These are phyloP conservation scores for Xylariomycetidae sp. DNA, from an alignment of 2,329 filamentous ascomycete species.

Conservation along the genomic window DNA sequence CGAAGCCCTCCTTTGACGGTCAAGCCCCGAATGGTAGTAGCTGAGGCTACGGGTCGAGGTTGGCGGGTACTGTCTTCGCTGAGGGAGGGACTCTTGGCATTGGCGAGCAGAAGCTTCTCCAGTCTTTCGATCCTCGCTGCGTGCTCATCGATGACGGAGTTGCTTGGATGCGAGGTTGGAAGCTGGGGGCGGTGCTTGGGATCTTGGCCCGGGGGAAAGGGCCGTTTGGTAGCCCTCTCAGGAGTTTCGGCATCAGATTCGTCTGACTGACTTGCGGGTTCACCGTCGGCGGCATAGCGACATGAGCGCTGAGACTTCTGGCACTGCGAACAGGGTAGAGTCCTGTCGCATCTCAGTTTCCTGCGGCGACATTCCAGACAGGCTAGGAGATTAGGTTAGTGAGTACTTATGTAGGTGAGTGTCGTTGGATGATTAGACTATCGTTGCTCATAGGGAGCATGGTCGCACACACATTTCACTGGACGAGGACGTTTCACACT, in stretches of 20 bases:
- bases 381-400: too few species aligned
- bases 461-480: slow-evolving; percentile 23
- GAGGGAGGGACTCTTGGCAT: slow-evolving; percentile 33
- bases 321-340: slow-evolving; percentile 54
- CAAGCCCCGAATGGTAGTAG: slow-evolving; percentile 44
- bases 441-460: too few species aligned
- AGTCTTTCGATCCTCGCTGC: slow-evolving; percentile 47
- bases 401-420: too few species aligned
- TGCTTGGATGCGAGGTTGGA: slow-evolving; percentile 17
- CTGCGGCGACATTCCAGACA: slow-evolving; percentile 40
- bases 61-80: too few species aligned
- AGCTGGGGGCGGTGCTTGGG: slow-evolving; percentile 7
- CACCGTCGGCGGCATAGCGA: slow-evolving; percentile 47
- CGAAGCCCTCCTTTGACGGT: slow-evolving; percentile 44
- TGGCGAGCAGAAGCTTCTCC: slow-evolving; percentile 44
- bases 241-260: slow-evolving; percentile 35
- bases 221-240: slow-evolving; percentile 21
- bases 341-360: slow-evolving; percentile 55
- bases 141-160: slow-evolving; percentile 42
- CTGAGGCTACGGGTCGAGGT: slow-evolving; percentile 29
- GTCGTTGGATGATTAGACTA: too few species aligned
- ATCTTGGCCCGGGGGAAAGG: slow-evolving; percentile 5
- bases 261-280: slow-evolving; percentile 43
- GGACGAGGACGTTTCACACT: slow-evolving; percentile 24
- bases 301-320: slow-evolving; percentile 51